A percentile compares a stretch with the other conserved stretches of the same genome.
Conservation (phyloP, 108 stramenopile genomes). For the Cylindrotheca fusiformis region DNA sequence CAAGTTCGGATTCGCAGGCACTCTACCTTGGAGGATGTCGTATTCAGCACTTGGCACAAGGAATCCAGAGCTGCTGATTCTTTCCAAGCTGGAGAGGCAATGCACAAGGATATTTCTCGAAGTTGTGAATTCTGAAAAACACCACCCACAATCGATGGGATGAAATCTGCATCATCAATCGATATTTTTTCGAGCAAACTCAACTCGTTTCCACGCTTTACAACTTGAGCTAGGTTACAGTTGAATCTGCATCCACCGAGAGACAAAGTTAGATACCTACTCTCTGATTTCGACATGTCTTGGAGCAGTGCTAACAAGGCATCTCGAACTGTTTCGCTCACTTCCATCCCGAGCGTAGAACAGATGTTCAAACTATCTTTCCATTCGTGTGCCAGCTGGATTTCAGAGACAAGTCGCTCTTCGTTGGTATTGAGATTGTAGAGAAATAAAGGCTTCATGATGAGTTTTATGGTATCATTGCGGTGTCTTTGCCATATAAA, state of each 20-base stretch:
- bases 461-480: no score
- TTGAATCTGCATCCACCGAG: neutral
- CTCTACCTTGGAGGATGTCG: neutral
- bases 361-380: neutral
- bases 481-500: no score
- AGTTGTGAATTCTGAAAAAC: neutral
- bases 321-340: neutral
- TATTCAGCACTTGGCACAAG: neutral
- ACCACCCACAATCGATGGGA: neutral
- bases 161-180: neutral
- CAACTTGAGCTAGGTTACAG: neutral
- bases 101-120: neutral
- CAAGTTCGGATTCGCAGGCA: neutral
- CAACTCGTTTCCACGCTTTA: neutral
- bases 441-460: neutral
- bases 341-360: neutral
- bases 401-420: neutral
- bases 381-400: neutral
- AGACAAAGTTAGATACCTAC: neutral
- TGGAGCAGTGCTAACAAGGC: neutral
- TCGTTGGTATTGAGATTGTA: neutral
- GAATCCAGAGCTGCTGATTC: neutral
- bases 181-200: neutral
- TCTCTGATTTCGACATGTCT: neutral
- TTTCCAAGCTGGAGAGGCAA: neutral